Base-by-base conservation (phyloP, 176 grass and related monocot species). In the Guadua angustifolia region DNA sequence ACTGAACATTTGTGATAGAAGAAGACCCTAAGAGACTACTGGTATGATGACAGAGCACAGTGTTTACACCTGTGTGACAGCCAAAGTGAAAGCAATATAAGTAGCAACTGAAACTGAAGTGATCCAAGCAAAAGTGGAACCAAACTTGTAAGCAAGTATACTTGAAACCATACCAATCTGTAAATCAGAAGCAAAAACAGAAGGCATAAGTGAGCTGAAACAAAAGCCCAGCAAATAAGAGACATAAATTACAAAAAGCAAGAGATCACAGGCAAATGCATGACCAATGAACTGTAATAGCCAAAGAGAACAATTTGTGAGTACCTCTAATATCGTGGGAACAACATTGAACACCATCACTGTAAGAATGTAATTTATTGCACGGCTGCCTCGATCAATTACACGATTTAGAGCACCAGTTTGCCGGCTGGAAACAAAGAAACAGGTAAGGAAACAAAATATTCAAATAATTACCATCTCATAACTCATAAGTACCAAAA, bases 61-160 rank as follows among this genome's bases (percentile, higher is more conserved):
- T 9, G 53, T 88, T 33, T 46, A 50, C 47, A 98, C 96, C 91
- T 98, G 96, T 76, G 96, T 98, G 47, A 98, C 78, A 63, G 86
- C 87, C 85, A 98, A 91, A 81, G 96, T 98, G 87, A 98, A 98
- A 95, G 89, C 89, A 68, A 98, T 71, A 67, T 98, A 98, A 66
- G 93, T 69, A 79, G 93, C 93, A 85, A 98, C 95, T 61, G 95
- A 98, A 86, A 90, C 66, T 85, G 95, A 98, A 69, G 96, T 98
- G 80, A 98, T 98, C 96, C 96, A 98, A 95, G 91, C 93, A 90
- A 98, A 98, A 86, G 83, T 86, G 69, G 96, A 85, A 79, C 96
- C 96, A 87, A 94, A 98, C 35, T 86, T 90, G 89, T 98, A 98
- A 3, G 96, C 96, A 69, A 98, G 96, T 85, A 98, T 95, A 73